Conservation (phyloP, 2,329 filamentous ascomycete species). For the Fusarium haematococcum region DNA sequence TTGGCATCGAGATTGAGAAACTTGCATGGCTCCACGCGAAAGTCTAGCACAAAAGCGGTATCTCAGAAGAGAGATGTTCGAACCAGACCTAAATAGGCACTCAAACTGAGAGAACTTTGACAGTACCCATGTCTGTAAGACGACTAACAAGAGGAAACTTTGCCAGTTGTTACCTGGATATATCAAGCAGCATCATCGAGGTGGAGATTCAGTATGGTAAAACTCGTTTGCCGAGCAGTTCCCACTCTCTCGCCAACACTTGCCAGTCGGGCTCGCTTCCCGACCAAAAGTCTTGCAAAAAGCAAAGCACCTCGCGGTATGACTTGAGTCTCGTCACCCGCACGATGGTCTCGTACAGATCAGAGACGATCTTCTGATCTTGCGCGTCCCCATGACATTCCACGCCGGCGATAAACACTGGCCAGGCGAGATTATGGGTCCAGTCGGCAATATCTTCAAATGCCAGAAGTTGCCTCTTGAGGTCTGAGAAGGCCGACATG, state of each 20-base stretch:
- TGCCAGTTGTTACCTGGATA: neutral
- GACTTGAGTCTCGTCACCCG: slow-evolving; percentile 7
- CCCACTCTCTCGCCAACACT: slow-evolving; percentile 34
- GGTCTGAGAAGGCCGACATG: neutral
- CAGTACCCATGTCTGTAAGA: neutral
- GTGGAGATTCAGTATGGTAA: neutral
- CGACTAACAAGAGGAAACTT: neutral
- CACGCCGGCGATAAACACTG: slow-evolving; percentile 45
- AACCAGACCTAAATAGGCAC: neutral
- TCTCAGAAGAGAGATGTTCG: neutral
- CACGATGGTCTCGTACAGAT: neutral
- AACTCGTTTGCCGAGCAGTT: neutral
- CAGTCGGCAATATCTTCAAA: slow-evolving; percentile 10
- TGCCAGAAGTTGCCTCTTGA: neutral
- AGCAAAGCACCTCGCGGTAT: slow-evolving; percentile 3
- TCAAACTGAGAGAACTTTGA: neutral
- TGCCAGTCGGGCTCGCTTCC: slow-evolving; percentile 42
- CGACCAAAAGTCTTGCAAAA: slow-evolving; percentile 42
- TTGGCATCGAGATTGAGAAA: neutral
- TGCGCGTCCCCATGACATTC: slow-evolving; percentile 37
- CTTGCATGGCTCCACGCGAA: neutral
- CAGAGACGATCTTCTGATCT: neutral
- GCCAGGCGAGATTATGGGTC: slow-evolving; percentile 48
- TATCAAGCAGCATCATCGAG: neutral
- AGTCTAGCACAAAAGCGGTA: neutral